Base-by-base conservation (phyloP, 352 stramenopile species). In the Pythium folliculosum region DNA sequence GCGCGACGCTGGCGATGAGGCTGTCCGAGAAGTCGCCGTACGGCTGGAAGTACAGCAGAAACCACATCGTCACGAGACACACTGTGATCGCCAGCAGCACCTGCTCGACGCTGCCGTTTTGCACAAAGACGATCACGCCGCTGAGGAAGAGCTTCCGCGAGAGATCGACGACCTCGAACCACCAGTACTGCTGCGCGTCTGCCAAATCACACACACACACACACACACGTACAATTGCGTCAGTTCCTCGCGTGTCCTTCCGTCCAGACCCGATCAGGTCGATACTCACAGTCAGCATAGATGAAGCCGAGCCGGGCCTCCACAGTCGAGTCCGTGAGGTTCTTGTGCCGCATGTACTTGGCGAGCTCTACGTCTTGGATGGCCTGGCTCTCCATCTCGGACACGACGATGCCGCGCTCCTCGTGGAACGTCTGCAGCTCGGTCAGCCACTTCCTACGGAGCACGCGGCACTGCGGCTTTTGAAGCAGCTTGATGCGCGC, bases 121-220 rank as follows among this genome's bases (percentile, higher is more conserved):
- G 68, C 16, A 93, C 79, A 62, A 93, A 93, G 3, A 91, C 66
- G 59, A 90, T 91, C 38, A 93, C 77, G 35, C 78, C 76, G 45
- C 80, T 91, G 40, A 93, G 50, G 56, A 91, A 90, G 23, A 93
- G 75, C 65, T 93, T 93, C 35, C 85, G 76, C 17, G 84, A 88
- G 16, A 93, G 71, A 65, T 93, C 85, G 32, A 93, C 72, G 25
- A 90, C 85, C 69, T 93, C 85, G 67, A 91, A 93, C 85, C 85
- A 93, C 85, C 85, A 93, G 48, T 86, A 91, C 25, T 77, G 60
- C 32, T 83, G 66, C 0, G 73, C 76, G 71, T 92, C 84, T 92
- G 55, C 50, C 61, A 7, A 49, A 5, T 47, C 12, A 67, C 5
- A 69, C 40, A 51, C 17, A 59, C n/a, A 40, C 32, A 30, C 30